Conservation (phyloP, 129 eudicot species). For the Chrysanthemum makinoi region DNA sequence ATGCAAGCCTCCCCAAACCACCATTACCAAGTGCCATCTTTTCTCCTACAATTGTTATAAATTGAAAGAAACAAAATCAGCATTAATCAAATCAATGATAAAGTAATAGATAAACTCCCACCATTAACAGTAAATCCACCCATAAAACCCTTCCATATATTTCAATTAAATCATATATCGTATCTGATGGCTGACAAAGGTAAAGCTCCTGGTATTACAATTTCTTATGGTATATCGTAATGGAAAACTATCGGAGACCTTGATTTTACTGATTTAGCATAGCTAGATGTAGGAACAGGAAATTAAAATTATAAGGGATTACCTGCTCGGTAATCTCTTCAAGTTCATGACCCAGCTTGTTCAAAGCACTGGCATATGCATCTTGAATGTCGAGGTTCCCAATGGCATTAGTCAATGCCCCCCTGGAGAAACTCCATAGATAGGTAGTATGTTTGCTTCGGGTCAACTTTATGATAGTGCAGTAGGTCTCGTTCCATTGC, state of each 20-base stretch:
- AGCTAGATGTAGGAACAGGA: background rate
- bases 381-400: conserved; percentile 82
- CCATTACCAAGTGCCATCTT: conserved; percentile 99
- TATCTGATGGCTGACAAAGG: background rate
- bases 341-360: conserved; percentile 86
- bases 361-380: conserved; percentile 86
- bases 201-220: conserved; percentile 11
- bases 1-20: conserved; percentile 96
- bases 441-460: conserved; percentile 96
- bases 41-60: conserved; percentile 57
- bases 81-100: background rate
- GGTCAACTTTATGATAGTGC: conserved; percentile 85
- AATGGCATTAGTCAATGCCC: conserved; percentile 96
- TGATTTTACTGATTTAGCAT: conserved; percentile 3
- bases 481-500: conserved; percentile 99
- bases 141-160: background rate
- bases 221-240: conserved; percentile 1
- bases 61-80: background rate
- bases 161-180: background rate
- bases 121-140: background rate
- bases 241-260: conserved; percentile 12
- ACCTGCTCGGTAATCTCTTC: conserved; percentile 95
- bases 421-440: conserved; percentile 99
- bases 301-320: background rate
- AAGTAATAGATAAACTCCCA: background rate